Base-by-base conservation (phyloP, 2,329 filamentous ascomycete genomes). In the Xylaria arbuscula region DNA sequence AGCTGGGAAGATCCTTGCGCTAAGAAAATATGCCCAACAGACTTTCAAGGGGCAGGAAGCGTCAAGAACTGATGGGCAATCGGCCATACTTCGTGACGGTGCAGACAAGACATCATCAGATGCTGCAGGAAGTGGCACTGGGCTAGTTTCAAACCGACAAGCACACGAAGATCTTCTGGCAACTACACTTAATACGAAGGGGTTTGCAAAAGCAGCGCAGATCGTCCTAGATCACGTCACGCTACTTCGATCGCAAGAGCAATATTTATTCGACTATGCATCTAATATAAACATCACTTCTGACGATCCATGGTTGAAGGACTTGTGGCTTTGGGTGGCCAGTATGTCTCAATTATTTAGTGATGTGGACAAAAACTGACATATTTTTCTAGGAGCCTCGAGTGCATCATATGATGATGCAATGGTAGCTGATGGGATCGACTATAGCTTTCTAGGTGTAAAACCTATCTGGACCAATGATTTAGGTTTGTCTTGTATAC, bases 361-460 rank as follows among this genome's bases (percentile, higher is more conserved):
- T 5, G 24, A 50, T 34, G 42, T 55, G 36, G 10, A 48, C 28
- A 6, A 42, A 62, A 19, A 57, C 72, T 77, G 42, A 76, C 51
- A 57, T 13, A 13, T 54, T 45, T 56, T 54, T 40, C 48, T 70
- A 88, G 89, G 87, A 68, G 89, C 89, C 1, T 89, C 92, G 72
- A 83, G 86, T 32, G 88, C 89, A 36, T 88, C 90, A 2, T 83
- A 85, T 42, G 86, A 90, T 70, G 87, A 89, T 55, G 90, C 89
- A n/a, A 92, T 96, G 91, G 82, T 91, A 32, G 83, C 89, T 8
- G 84, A 87, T 13, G 86, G 86, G 2, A 81, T 94, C 3, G 92
- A 96, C 73, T 81, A 95, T 22, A 91, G 90, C 74, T 96, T 92
- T 74, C 83, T 95, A 67, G 93, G 93, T 1, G 89, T 94, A 7